Evolutionary conservation across 805 yeast genomes (phyloP), one percentile per base, ranked within the genome.

Genomic region (Yamadazyma ubonensis): DNA sequence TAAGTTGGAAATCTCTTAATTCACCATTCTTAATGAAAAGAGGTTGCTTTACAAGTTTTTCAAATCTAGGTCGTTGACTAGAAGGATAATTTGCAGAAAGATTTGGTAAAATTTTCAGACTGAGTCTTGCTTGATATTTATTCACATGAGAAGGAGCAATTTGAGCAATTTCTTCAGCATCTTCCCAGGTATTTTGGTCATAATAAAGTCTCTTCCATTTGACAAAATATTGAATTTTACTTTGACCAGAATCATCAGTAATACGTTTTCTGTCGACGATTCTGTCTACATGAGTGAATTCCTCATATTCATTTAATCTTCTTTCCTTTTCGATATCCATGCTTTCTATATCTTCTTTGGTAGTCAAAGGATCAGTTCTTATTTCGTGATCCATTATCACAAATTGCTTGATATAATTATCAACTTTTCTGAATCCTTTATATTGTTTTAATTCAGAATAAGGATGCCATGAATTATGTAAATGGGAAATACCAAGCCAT

Each of bases 171-270:
- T 79, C 83, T 37, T 81, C 83, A 1, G 97, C 97, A 49, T 80
- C 78, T 64, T 93, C 99, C 98, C 98, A 93, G 4, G 98, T 88
- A 43, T 96, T 87, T 52, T 86, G 95, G 62, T 95, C 98, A 57
- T 93, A 93, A 53, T 89, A 86, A 19, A 93, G 73, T 39, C 98
- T 76, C 57, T 81, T 83, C 99, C 99, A 93, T 62, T 93, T 93
- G 45, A 90, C 91, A 45, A 83, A 77, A 61, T 93, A 93, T 57
- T 82, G 83, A 46, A 93, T 70, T 40, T 76, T 81, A 16, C 83
- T 78, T 21, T 73, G 74, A 28, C 86, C 89, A 39, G 71, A 76
- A 9, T 80, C 89, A 23, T 70, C 68, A 10, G 72, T 74, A 23
- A 77, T 67, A 58, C 99, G 80, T 52, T 87, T 86, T 38, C 90